These are phyloP conservation scores for Lasiodiplodia sp. DNA, from an alignment of 2,329 filamentous ascomycete species.

Conservation along the genomic window DNA sequence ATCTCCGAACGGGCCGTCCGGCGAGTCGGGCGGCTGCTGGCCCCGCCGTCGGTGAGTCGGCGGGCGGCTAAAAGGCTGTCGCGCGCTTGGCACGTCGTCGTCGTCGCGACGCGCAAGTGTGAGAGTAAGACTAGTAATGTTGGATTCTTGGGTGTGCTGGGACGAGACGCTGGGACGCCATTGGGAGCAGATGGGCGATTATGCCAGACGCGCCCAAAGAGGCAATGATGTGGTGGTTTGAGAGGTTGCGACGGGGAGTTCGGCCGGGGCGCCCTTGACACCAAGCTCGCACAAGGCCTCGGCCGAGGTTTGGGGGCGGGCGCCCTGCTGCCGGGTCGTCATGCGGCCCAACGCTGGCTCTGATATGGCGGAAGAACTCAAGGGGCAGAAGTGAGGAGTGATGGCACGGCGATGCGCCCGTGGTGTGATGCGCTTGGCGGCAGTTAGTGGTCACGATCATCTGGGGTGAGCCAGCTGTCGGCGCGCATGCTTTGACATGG, in stretches of 20 bases:
- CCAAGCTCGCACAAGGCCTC: slow-evolving; percentile 4
- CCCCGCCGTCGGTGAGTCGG: neutral
- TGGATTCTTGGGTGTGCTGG: neutral
- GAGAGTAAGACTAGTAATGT: slow-evolving; percentile 3
- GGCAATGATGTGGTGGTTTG: slow-evolving; percentile 20
- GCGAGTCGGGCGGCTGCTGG: slow-evolving; percentile 3
- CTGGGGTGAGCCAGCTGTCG: slow-evolving; percentile 5
- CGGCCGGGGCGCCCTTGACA: slow-evolving; percentile 1
- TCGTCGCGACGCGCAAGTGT: neutral
- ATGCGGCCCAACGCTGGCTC: slow-evolving; percentile 1
- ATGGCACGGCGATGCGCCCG: neutral
- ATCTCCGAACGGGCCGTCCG: slow-evolving; percentile 4
- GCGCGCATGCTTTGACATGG: neutral
- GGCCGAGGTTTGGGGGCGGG: slow-evolving; percentile 1
- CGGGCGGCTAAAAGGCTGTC: neutral
- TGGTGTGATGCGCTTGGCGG: neutral
- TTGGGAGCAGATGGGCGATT: neutral
- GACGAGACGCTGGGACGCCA: neutral
- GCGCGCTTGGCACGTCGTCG: neutral
- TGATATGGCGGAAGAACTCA: neutral
- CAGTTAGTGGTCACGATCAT: neutral
- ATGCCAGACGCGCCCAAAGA: slow-evolving; percentile 7
- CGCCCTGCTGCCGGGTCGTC: neutral
- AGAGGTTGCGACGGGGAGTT: neutral
- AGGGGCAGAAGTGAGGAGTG: neutral